Base-by-base conservation (phyloP, 73 alveolate species). In the Paramecium sexaurelia region DNA sequence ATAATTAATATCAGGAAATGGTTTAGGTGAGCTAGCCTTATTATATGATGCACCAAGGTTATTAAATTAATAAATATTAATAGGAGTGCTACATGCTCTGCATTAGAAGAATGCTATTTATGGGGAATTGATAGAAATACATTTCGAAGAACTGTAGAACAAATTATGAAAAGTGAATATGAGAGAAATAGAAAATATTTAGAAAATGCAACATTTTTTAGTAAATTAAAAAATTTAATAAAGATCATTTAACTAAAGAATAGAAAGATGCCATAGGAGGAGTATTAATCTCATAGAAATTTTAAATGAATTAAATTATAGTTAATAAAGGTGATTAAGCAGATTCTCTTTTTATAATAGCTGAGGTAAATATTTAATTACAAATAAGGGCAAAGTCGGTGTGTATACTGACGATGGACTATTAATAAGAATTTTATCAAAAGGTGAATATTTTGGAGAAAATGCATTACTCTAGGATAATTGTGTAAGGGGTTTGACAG, bases 121-220 rank as follows among this genome's bases (percentile, higher is more conserved):
- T 96, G 98, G 98, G 98, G 94, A 2, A 75, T 96, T 26, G 97
- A 95, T 32, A 95, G 98, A 85, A 69, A 91, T 27, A 94, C 96
- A 86, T 96, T 96, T 89, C 91, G 95, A 73, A 96, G 90, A 55
- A 69, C 95, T 36, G 69, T 92, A 13, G 94, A 88, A 24, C 27
- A 88, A 55, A 88, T 88, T 41, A 88, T 88, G 91, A 88, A 75
- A 61, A 87, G 69, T 20, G 87, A 87, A 29, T 66, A 57, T 61
- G 73, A 36, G 20, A 55, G 35, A 87, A 55, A 87, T 19, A 57
- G 78, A 87, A 55, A 56, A 87, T 32, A 37, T 32, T 19, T 61
- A 20, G 68, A 87, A 39, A 56, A 87, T 51, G 67, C 43, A 1
- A 68, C 40, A n/a, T 88, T 88, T 41, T 68, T 88, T 20, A 68